Percentiles rank a stretch among this genome's conserved stretches.
Conservation (phyloP, 805 yeast genomes). For the Zygosaccharomyces bisporus region DNA sequence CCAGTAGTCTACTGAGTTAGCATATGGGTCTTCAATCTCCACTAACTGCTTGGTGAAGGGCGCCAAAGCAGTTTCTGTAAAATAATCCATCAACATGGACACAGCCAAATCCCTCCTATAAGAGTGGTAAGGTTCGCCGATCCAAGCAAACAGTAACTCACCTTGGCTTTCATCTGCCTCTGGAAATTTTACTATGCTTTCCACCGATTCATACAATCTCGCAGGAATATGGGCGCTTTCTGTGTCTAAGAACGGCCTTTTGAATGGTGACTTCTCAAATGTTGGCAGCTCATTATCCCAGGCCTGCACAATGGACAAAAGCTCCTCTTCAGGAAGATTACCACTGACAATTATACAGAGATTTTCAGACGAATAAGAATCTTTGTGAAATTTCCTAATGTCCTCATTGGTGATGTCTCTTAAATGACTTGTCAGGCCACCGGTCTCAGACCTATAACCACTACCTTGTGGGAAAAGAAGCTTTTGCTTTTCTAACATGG, state of each 20-base stretch:
- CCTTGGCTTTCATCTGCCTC: conserved; percentile 86
- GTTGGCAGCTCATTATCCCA: conserved; percentile 58
- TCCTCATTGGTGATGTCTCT: conserved; percentile 68
- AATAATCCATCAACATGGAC: conserved; percentile 65
- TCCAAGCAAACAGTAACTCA: conserved; percentile 69
- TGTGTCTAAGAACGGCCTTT: conserved; percentile 79
- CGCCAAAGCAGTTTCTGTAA: conserved; percentile 75
- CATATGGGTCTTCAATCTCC: conserved; percentile 77
- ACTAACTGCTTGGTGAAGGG: conserved; percentile 66
- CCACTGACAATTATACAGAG: conserved; percentile 83
- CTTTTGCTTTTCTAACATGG: conserved; percentile 58
- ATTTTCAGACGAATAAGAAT: conserved; percentile 76
- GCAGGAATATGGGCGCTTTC: conserved; percentile 43
- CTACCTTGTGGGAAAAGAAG: conserved; percentile 52
- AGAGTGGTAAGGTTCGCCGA: conserved; percentile 66
- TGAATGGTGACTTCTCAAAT: conserved; percentile 33
- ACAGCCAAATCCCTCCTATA: conserved; percentile 59
- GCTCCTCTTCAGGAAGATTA: conserved; percentile 69
- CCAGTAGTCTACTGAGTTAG: conserved; percentile 63
- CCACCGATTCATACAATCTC: conserved; percentile 41
- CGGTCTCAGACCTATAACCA: conserved; percentile 92
- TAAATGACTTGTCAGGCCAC: conserved; percentile 78
- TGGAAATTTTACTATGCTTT: conserved; percentile 69
- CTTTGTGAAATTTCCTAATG: conserved; percentile 70
- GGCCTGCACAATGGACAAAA: conserved; percentile 52